Conservation (phyloP, 371 early-diverging fungal species). For the Apophysomyces trapeziformis region DNA sequence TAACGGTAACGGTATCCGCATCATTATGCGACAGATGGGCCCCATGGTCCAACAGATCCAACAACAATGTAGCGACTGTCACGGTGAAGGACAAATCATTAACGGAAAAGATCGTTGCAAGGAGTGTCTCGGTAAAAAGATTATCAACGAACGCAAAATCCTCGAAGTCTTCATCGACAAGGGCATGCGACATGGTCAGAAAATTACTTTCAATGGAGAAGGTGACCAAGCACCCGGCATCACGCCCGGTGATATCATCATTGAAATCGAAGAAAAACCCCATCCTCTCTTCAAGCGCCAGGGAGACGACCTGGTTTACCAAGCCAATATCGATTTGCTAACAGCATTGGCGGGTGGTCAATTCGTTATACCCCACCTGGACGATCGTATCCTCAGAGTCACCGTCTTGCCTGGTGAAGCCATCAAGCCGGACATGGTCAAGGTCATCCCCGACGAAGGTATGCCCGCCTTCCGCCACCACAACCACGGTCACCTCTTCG, state of each 20-base stretch:
- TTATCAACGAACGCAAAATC: constrained; percentile 77
- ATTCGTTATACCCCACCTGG: constrained; percentile 87
- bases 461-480: constrained; percentile 94
- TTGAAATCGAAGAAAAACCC: constrained; percentile 90
- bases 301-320: constrained; percentile 83
- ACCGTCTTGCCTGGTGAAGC: constrained; percentile 92
- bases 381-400: constrained; percentile 87
- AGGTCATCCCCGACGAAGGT: constrained; percentile 87
- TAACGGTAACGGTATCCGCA: constrained; percentile 84
- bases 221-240: constrained; percentile 86
- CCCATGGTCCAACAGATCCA: constrained; percentile 98
- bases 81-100: constrained; percentile 89
- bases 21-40: constrained; percentile 92
- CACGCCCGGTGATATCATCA: constrained; percentile 85
- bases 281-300: constrained; percentile 87
- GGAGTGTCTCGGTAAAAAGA: constrained; percentile 87
- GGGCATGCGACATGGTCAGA: constrained; percentile 96
- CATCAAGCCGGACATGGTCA: constrained; percentile 78
- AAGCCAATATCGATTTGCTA: constrained; percentile 88
- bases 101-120: constrained; percentile 88
- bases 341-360: constrained; percentile 95
- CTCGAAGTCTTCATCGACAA: constrained; percentile 88
- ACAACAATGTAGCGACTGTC: constrained; percentile 89
- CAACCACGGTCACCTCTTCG: constrained; percentile 87
- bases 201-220: constrained; percentile 90